Evolutionary conservation across 1,139 yeast genomes (phyloP).

Genomic region (Nakaseomyces sp.): DNA sequence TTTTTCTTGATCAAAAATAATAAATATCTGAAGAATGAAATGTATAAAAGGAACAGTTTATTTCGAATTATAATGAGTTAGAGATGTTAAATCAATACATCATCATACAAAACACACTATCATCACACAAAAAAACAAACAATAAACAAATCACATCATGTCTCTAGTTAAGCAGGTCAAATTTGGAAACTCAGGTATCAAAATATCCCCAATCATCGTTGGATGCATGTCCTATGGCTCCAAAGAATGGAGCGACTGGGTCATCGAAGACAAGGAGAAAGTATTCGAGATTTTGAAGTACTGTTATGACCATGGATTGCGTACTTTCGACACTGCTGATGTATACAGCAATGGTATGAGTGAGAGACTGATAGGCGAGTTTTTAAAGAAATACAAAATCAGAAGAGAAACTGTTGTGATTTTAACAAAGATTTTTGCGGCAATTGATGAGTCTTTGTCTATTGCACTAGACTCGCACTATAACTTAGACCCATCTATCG

Average conservation of each 20-base stretch:
- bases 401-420: slow-evolving; percentile 34
- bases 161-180: slow-evolving; percentile 29
- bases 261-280: slow-evolving; percentile 34
- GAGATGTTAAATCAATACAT: no score
- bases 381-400: slow-evolving; percentile 32
- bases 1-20: no score
- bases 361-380: slow-evolving; percentile 34
- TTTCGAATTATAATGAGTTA: no score
- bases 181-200: slow-evolving; percentile 34
- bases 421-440: slow-evolving; percentile 19
- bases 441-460: slow-evolving; percentile 16
- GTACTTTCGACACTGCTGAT: slow-evolving; percentile 41
- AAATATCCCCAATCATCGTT: slow-evolving; percentile 38
- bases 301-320: slow-evolving; percentile 37
- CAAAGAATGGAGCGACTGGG: slow-evolving; percentile 35
- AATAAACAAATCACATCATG: slow-evolving; percentile 2
- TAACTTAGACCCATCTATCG: slow-evolving; percentile 10
- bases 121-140: not conserved
- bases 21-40: no score
- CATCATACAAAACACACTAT: not conserved
- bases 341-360: slow-evolving; percentile 34
- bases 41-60: no score
- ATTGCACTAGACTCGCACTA: slow-evolving; percentile 8
- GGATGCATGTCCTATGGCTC: slow-evolving; percentile 44
- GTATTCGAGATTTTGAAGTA: slow-evolving; percentile 33